Conservation (phyloP, 176 grass and related monocot genomes). For the Chloris gayana region DNA sequence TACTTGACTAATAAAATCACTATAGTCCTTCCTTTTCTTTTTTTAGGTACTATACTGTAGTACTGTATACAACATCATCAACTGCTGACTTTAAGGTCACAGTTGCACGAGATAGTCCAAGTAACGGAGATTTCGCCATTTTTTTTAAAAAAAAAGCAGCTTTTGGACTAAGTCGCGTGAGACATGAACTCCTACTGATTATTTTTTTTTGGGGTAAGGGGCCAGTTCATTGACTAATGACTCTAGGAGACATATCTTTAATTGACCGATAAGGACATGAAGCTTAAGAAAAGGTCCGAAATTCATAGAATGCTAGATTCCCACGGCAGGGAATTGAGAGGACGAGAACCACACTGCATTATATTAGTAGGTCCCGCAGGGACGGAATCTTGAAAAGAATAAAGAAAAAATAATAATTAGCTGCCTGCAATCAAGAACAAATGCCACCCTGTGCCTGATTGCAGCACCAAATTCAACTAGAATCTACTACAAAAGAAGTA, state of each 20-base stretch:
- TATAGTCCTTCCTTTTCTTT: background rate
- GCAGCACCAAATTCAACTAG: background rate
- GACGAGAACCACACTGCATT: constrained; percentile 26
- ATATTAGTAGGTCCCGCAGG: constrained; percentile 17
- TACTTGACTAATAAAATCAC: background rate
- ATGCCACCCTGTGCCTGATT: background rate
- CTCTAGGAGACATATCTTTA: background rate
- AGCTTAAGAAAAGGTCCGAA: constrained; percentile 14
- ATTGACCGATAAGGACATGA: constrained; percentile 38
- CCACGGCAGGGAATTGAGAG: constrained; percentile 43
- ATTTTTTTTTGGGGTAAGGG: background rate
- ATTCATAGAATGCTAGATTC: constrained; percentile 33
- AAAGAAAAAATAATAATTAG: background rate
- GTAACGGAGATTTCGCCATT: constrained; percentile 16
- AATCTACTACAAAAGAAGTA: background rate
- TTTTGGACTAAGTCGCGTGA: background rate
- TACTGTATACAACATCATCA: background rate
- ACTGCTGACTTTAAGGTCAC: constrained; percentile 21
- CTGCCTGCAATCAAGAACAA: constrained; percentile 26
- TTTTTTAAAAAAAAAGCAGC: no score
- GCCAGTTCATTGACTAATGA: constrained; percentile 29
- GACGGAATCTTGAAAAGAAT: constrained; percentile 37
- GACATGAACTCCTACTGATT: no score
- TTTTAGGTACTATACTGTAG: background rate
- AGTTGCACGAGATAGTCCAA: background rate